These are phyloP conservation scores for Salix koriyanagi DNA, from an alignment of 345 rosid genomes.

Conservation along the genomic window DNA sequence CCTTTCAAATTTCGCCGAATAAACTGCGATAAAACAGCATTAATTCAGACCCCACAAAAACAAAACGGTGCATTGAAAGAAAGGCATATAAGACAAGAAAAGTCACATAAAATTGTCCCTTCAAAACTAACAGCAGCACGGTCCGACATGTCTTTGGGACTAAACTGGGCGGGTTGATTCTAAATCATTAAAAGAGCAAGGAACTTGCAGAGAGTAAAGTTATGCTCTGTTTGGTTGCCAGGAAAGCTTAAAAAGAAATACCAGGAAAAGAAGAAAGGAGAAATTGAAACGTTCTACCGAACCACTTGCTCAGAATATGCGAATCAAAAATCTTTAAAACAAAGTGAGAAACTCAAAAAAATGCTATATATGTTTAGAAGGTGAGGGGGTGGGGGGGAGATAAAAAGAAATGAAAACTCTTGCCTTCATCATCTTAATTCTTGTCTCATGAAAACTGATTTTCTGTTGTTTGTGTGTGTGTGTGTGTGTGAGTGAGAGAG, in stretches of 20 bases:
- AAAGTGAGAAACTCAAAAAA: background rate
- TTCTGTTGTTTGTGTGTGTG: background rate
- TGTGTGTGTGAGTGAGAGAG: too few relatives aligned
- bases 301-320: background rate
- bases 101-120: background rate
- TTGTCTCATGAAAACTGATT: background rate
- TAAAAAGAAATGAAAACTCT: background rate
- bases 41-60: background rate
- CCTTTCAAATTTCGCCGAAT: background rate
- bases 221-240: slow-evolving; percentile 26
- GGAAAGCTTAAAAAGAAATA: slow-evolving; percentile 21
- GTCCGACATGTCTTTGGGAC: background rate
- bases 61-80: background rate
- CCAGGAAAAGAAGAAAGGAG: background rate
- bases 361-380: background rate
- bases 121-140: background rate
- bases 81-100: background rate
- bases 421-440: background rate
- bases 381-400: background rate
- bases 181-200: background rate
- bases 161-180: background rate
- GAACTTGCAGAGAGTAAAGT: slow-evolving; percentile 4
- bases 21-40: slow-evolving; percentile 1
- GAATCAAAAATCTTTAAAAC: background rate
- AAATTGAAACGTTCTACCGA: background rate